Conservation (phyloP, 202 grass and related monocot species). For the Zoysia matrella region DNA sequence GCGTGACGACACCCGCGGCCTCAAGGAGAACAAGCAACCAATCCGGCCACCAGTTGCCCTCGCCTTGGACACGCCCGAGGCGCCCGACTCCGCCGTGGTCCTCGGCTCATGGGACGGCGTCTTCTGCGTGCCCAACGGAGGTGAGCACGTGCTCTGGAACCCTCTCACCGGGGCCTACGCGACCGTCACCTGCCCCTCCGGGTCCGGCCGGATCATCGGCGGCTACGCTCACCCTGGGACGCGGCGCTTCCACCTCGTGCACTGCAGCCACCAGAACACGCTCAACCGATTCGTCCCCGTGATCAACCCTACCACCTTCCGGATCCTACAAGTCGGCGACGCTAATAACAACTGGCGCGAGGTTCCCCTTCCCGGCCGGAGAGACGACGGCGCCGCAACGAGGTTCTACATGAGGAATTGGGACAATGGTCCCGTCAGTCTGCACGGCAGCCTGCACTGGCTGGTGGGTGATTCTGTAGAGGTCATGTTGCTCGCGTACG, state of each 20-base stretch:
- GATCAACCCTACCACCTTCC: not conserved
- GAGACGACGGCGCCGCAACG: too few relatives aligned
- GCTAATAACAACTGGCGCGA: not conserved
- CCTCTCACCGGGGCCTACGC: not conserved
- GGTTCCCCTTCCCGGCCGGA: not conserved
- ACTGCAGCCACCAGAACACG: not conserved
- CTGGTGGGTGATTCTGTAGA: not conserved
- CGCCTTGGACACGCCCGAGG: too few relatives aligned
- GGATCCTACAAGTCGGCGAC: not conserved
- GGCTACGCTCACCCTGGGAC: not conserved
- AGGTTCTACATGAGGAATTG: not conserved
- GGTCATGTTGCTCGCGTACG: constrained; percentile 24
- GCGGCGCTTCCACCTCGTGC: constrained; percentile 8
- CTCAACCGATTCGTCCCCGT: too few relatives aligned
- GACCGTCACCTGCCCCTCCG: not conserved
- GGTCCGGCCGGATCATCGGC: not conserved
- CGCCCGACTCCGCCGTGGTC: not conserved
- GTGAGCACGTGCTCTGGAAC: not conserved
- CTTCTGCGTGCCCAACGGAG: not conserved
- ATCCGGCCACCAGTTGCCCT: too few relatives aligned
- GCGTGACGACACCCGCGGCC: too few relatives aligned
- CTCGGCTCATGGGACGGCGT: not conserved
- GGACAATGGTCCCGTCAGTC: not conserved
- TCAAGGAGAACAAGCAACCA: too few relatives aligned
- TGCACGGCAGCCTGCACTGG: constrained; percentile 34